Base-by-base conservation (phyloP, 1,139 yeast genomes). In the Lodderomyces theae region DNA sequence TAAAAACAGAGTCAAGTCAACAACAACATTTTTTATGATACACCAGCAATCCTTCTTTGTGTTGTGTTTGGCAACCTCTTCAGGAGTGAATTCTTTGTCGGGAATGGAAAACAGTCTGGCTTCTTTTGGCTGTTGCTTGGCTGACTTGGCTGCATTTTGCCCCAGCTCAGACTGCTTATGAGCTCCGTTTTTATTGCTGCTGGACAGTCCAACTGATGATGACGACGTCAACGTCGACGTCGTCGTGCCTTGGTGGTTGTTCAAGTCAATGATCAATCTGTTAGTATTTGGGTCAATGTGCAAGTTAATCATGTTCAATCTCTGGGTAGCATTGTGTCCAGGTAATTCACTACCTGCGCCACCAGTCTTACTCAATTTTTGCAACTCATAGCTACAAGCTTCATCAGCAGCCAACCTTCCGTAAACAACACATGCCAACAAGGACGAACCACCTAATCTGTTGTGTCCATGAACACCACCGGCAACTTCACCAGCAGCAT, bases 381-480 rank as follows among this genome's bases (percentile, higher is more conserved):
- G 62, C 51, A 71, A 58, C 41, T 61, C 54, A 42, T 53, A 61
- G 37, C 66, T 61, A 18, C 66, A 45, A 3, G 68, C 68, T 44
- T 68, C 61, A 47, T 76, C 78, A 2, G 82, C 86, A 10, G 84
- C 80, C 25, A 77, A 68, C 50, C 85, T 69, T 3, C 94, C 94
- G 61, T 77, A 86, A 2, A 84, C 89, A n/a, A 83, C 90, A 66
- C 94, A 85, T 26, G 86, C 90, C 44, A 85, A 65, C 25, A 86
- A 64, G 10, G 88, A 80, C 13, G 89, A 82, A 0, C 94, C 95
- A 29, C 90, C 90, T 13, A 86, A 64, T 55, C 92, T 72, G 56
- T 83, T 82, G 37, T 77, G 80, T 10, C 94, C 94, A 56, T 86
- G 94, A 13, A 86, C 82, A 38, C 92, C 94, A 19, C 94, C 94